Evolutionary conservation across 768 basidiomycete genomes (phyloP).

Genomic region (Boletus sensibilis): DNA sequence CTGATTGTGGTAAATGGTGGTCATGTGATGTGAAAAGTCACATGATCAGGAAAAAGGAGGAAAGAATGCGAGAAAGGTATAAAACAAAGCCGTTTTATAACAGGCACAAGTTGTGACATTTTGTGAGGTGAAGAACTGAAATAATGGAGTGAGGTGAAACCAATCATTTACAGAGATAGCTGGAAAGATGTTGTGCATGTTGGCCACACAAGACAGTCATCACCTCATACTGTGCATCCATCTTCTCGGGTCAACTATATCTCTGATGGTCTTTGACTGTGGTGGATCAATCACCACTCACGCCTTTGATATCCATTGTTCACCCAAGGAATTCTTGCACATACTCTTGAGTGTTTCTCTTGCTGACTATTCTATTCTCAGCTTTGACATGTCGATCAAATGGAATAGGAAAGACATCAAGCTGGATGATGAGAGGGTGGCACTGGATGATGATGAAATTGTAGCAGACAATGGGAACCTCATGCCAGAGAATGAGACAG

Average conservation of each 20-base stretch:
- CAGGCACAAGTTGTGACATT: constrained; percentile 1
- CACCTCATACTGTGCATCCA: neutral
- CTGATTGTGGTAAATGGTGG: no score
- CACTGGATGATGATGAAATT: no score
- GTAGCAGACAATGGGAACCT: no score
- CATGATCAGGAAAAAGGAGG: no score
- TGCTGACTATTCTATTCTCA: neutral
- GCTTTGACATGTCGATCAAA: neutral
- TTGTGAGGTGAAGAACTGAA: constrained; percentile 1
- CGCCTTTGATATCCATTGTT: neutral
- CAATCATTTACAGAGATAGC: neutral
- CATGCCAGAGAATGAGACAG: no score
- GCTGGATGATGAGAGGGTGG: no score
- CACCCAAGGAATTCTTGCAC: neutral
- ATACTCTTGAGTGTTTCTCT: neutral
- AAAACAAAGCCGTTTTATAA: no score
- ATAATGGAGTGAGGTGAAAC: neutral
- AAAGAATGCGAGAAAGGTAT: no score
- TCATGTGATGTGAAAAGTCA: no score
- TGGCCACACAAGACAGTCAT: neutral
- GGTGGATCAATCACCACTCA: neutral
- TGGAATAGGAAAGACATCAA: no score
- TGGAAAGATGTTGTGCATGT: neutral
- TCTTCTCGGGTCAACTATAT: neutral
- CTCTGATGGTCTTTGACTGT: neutral